Conservation (phyloP, 2,329 filamentous ascomycete genomes). For the Colletotrichum brevisporum region DNA sequence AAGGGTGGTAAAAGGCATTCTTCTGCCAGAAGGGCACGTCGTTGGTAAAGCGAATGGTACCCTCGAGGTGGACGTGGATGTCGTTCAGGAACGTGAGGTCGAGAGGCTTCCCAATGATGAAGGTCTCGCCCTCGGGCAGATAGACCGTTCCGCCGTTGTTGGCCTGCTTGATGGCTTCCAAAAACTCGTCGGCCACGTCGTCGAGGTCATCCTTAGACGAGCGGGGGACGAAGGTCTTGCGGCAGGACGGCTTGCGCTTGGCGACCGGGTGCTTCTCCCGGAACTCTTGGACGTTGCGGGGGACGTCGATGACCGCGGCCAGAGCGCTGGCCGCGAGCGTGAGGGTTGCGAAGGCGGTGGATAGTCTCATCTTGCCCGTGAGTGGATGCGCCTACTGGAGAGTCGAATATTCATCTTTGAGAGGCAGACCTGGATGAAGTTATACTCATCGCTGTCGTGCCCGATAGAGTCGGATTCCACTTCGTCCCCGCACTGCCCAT, state of each 20-base stretch:
- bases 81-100: slow-evolving; percentile 71
- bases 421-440: neutral
- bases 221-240: slow-evolving; percentile 62
- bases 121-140: slow-evolving; percentile 66
- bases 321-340: slow-evolving; percentile 38
- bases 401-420: neutral
- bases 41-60: slow-evolving; percentile 65
- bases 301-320: slow-evolving; percentile 47
- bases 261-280: slow-evolving; percentile 55
- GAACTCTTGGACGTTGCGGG: slow-evolving; percentile 55
- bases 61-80: slow-evolving; percentile 71
- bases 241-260: slow-evolving; percentile 40
- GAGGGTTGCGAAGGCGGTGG: slow-evolving; percentile 36
- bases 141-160: slow-evolving; percentile 72
- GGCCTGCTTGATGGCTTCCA: slow-evolving; percentile 66
- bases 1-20: slow-evolving; percentile 56
- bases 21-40: slow-evolving; percentile 60
- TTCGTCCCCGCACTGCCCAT: neutral
- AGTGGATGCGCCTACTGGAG: neutral
- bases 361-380: slow-evolving; percentile 42
- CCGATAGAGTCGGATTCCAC: neutral
- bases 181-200: slow-evolving; percentile 69
- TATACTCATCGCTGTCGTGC: neutral
- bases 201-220: slow-evolving; percentile 67
- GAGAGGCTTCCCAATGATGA: slow-evolving; percentile 71